These are phyloP conservation scores for Penicillium coffeae DNA, from an alignment of 495 filamentous ascomycete species.

Conservation along the genomic window DNA sequence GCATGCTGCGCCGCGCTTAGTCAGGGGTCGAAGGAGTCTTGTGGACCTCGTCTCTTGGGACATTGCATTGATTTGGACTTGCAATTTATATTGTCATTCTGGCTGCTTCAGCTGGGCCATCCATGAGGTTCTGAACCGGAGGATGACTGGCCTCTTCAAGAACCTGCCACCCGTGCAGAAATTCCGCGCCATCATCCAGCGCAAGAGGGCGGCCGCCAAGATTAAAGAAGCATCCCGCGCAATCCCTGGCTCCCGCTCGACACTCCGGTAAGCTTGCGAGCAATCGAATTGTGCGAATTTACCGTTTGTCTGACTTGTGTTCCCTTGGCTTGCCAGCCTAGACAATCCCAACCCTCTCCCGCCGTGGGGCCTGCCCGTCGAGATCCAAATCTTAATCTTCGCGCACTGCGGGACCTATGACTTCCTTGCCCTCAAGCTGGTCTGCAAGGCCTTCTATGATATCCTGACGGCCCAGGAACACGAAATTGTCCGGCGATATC, in stretches of 20 bases:
- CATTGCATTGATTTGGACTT: background rate
- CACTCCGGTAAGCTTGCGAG: conserved; percentile 17
- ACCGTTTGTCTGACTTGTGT: no score
- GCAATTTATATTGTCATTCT: background rate
- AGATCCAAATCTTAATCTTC: conserved; percentile 45
- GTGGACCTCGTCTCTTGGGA: background rate
- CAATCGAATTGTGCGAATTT: no score
- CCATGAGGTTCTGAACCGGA: conserved; percentile 26
- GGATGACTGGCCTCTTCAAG: conserved; percentile 38
- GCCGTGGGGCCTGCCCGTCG: conserved; percentile 42
- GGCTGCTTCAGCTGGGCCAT: conserved; percentile 27
- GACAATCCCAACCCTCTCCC: conserved; percentile 16
- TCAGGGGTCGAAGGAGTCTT: conserved; percentile 10
- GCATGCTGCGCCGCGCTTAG: conserved; percentile 15
- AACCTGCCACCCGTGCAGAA: conserved; percentile 31
- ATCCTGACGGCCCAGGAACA: conserved; percentile 38
- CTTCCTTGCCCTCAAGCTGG: conserved; percentile 35
- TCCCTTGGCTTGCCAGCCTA: conserved; percentile 5
- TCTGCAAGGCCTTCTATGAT: conserved; percentile 38
- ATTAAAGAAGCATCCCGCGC: conserved; percentile 22
- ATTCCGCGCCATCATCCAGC: conserved; percentile 33
- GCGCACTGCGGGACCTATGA: conserved; percentile 38
- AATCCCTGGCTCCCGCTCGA: conserved; percentile 18
- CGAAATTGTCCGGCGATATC: conserved; percentile 39
- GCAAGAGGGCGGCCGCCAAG: conserved; percentile 24